Evolutionary conservation across 2,329 filamentous ascomycete species (phyloP).

Genomic region (Alternaria novae-zelandiae): DNA sequence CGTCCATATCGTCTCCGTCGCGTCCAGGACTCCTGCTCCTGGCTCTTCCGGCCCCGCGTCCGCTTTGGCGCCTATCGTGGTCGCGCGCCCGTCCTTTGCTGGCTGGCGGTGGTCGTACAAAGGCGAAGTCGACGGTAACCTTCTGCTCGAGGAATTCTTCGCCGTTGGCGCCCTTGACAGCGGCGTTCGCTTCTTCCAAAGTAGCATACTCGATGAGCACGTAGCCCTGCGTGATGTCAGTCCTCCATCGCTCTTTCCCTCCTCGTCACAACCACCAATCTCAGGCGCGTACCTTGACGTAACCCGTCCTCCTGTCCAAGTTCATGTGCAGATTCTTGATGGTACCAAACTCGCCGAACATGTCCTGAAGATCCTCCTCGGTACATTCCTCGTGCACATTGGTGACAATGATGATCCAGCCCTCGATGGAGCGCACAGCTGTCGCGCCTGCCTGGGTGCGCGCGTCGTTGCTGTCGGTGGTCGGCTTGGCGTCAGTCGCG

Average conservation of each 20-base stretch:
- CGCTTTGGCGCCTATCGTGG: conserved; percentile 39
- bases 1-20: conserved; percentile 44
- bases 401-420: conserved; percentile 86
- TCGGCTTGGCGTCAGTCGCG: conserved; percentile 13
- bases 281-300: conserved; percentile 73
- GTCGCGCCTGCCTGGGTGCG: conserved; percentile 76
- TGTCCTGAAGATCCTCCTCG: conserved; percentile 81
- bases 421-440: conserved; percentile 84
- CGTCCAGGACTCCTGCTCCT: conserved; percentile 54
- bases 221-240: conserved; percentile 67
- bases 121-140: conserved; percentile 81
- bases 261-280: not conserved
- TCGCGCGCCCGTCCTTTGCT: conserved; percentile 56
- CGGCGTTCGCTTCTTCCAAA: conserved; percentile 77
- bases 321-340: conserved; percentile 89
- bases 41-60: conserved; percentile 42
- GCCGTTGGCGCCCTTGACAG: conserved; percentile 79
- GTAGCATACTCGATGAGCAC: conserved; percentile 85
- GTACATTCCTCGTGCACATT: conserved; percentile 88
- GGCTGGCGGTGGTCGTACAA: conserved; percentile 74
- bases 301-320: conserved; percentile 80
- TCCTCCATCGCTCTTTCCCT: not conserved
- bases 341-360: conserved; percentile 83
- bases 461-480: conserved; percentile 64
- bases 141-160: conserved; percentile 83